phyloP scores from a whole-genome alignment of 2,329 filamentous ascomycete genomes.

The Arthroderma sp. region DNA sequence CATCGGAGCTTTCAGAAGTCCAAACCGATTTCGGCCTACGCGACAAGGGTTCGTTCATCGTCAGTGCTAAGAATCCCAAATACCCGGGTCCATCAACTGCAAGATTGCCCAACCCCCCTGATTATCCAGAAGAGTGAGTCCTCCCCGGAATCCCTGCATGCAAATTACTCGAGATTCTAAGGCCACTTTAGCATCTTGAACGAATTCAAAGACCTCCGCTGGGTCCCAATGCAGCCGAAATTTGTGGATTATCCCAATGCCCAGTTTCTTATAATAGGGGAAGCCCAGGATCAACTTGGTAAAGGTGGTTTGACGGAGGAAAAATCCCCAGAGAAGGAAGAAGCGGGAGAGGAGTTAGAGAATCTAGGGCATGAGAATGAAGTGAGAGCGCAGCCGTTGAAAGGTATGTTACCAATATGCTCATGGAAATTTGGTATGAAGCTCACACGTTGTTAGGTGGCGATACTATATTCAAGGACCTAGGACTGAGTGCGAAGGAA shows the following conservation, averaged over 20 bases:
- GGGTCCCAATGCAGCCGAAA: slow-evolving; percentile 60
- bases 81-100: slow-evolving; percentile 52
- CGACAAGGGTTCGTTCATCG: slow-evolving; percentile 60
- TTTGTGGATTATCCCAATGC: slow-evolving; percentile 62
- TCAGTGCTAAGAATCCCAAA: slow-evolving; percentile 69
- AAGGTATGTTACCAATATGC: slow-evolving; percentile 28
- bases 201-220: slow-evolving; percentile 59
- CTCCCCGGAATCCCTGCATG: not conserved
- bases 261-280: slow-evolving; percentile 67
- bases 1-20: slow-evolving; percentile 53
- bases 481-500: slow-evolving; percentile 46
- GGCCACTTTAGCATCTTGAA: slow-evolving; percentile 45
- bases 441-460: slow-evolving; percentile 31
- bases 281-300: slow-evolving; percentile 24
- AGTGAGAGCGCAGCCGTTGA: slow-evolving; percentile 48
- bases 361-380: slow-evolving; percentile 64
- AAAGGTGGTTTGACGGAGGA: slow-evolving; percentile 23
- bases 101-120: slow-evolving; percentile 49
- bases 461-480: slow-evolving; percentile 47
- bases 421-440: not conserved
- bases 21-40: slow-evolving; percentile 63
- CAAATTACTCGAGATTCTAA: not conserved
- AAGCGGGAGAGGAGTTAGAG: slow-evolving; percentile 58
- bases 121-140: slow-evolving; percentile 57
- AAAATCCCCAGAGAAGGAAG: slow-evolving; percentile 42